Percentiles rank a stretch among this genome's conserved stretches.
Conservation (phyloP, 768 basidiomycete genomes). For the Cyathus striatus region DNA sequence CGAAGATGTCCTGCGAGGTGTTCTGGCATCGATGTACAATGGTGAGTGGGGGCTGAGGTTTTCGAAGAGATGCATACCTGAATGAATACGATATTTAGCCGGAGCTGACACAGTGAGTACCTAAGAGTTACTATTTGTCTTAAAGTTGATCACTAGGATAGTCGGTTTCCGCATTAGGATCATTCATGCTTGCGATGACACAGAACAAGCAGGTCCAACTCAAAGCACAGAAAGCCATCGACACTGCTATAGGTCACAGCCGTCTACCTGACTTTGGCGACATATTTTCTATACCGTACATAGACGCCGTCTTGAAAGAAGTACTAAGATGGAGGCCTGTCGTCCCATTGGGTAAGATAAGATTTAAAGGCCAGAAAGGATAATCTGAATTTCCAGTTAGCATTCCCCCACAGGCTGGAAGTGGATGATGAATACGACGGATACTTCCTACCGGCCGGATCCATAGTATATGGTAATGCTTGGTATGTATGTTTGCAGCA, state of each 20-base stretch:
- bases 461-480: slow-evolving; percentile 7
- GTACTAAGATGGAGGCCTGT: slow-evolving; percentile 7
- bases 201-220: slow-evolving; percentile 8
- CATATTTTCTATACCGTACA: slow-evolving; percentile 6
- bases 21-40: not conserved
- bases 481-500: slow-evolving; percentile 2
- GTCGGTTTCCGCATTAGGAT: slow-evolving; percentile 7
- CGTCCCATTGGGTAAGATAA: not conserved
- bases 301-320: slow-evolving; percentile 9
- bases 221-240: slow-evolving; percentile 8
- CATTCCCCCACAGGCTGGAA: not conserved
- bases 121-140: not conserved
- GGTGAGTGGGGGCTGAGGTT: not conserved
- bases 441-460: slow-evolving; percentile 6
- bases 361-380: not conserved
- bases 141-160: not conserved
- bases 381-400: not conserved
- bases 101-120: not conserved
- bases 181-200: slow-evolving; percentile 9
- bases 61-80: not conserved
- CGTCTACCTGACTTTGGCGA: slow-evolving; percentile 10
- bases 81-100: not conserved
- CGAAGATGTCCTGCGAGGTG: not conserved
- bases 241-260: slow-evolving; percentile 5
- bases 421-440: slow-evolving; percentile 3